Base-by-base conservation (phyloP, 208 protist genomes). In the Leishmania mexicana region DNA sequence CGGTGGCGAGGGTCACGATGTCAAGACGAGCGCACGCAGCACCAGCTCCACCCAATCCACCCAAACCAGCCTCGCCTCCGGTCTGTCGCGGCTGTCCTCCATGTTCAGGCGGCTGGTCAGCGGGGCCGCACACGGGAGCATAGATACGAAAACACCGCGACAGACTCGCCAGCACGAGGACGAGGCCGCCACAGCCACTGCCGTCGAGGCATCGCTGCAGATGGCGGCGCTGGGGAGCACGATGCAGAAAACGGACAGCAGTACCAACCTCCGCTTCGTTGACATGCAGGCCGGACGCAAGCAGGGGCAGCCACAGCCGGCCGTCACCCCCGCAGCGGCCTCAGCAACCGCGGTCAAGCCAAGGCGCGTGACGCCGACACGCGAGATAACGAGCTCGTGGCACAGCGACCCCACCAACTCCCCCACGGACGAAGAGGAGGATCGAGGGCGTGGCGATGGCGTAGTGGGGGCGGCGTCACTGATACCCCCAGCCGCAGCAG, bases 41-140 rank as follows among this genome's bases (percentile, higher is more conserved):
- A 21, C 76, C 11, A 38, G 54, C 8, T 82, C 78, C 38, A 60
- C 13, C 15, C 81, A 45, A n/a, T 85, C 76, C 54, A 79, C 76
- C 1, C 53, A 35, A 35, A 35, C 31, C 77, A 81, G 76, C 81
- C 2, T 78, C 60, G 47, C 72, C 40, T 78, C 81, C 5, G 76
- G 76, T 62, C 71, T 81, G 19, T 81, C 81, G 11, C 81, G 81
- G 1, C 6, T 85, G n/a, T 75, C 74, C 19, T 81, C 83, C 11
- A 45, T 68, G 40, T 51, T 81, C n/a, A 85, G 77, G 71, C 60
- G 76, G 2, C 54, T 76, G 35, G 15, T 64, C 31, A 76, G 51
- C 53, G 13, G 49, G 19, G n/a, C 35, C 47, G 73, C 5, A 4
- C 19, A 62, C 7, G 53, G 73, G 21, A n/a, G 76, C 47, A 42